Evolutionary conservation across 2,329 filamentous ascomycete species (phyloP).

Genomic region (Zymoseptoria crescenta): DNA sequence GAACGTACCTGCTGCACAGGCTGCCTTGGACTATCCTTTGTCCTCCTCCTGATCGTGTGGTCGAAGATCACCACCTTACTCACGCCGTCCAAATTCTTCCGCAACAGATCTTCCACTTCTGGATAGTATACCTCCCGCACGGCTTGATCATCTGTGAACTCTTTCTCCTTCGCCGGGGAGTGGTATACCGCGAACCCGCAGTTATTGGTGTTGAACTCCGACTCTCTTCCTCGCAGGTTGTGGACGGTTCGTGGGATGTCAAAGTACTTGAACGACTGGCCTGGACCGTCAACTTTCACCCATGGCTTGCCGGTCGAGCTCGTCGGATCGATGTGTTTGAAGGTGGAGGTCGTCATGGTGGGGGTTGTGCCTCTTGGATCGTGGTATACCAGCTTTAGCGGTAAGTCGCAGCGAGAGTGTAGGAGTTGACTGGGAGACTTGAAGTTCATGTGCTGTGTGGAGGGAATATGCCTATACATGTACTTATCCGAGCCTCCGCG

Average conservation of each 20-base stretch:
- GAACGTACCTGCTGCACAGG: constrained; percentile 50
- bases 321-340: constrained; percentile 54
- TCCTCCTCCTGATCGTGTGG: constrained; percentile 56
- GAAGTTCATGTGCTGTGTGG: neutral
- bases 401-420: neutral
- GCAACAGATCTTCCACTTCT: constrained; percentile 52
- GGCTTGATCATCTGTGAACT: constrained; percentile 48
- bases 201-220: constrained; percentile 49
- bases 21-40: constrained; percentile 47
- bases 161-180: constrained; percentile 45
- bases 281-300: constrained; percentile 56
- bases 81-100: constrained; percentile 45
- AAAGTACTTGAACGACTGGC: constrained; percentile 43
- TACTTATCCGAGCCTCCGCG: neutral
- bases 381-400: neutral
- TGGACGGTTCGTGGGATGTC: constrained; percentile 42
- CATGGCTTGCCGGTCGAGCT: constrained; percentile 48
- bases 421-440: neutral
- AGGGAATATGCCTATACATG: neutral
- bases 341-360: constrained; percentile 51
- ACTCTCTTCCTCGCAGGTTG: constrained; percentile 45
- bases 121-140: constrained; percentile 52
- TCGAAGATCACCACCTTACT: constrained; percentile 61
- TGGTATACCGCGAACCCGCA: constrained; percentile 51
- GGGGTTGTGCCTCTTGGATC: neutral